A percentile compares a stretch with the other conserved stretches of the same genome.
These are phyloP conservation scores for Stagonosporopsis chrysanthemi DNA, from an alignment of 2,329 filamentous ascomycete species.

Conservation along the genomic window DNA sequence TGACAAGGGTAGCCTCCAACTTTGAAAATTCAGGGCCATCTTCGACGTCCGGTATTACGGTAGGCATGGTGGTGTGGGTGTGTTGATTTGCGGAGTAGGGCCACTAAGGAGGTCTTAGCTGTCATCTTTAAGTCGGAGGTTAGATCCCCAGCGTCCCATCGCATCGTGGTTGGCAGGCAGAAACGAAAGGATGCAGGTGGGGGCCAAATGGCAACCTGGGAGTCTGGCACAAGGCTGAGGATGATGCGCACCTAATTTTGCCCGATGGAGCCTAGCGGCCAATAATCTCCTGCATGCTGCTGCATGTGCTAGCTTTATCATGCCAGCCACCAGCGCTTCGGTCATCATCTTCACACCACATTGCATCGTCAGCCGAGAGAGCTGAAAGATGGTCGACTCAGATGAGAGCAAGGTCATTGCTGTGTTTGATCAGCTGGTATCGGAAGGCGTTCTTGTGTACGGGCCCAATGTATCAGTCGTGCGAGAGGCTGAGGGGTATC, in stretches of 20 bases:
- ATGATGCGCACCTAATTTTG: background rate
- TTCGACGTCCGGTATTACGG: background rate
- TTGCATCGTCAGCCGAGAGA: background rate
- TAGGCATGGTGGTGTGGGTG: background rate
- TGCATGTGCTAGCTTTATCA: background rate
- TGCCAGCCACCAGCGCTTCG: constrained; percentile 10
- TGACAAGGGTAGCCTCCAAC: background rate
- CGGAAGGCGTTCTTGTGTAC: constrained; percentile 35
- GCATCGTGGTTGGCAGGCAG: background rate
- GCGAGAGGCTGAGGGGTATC: constrained; percentile 31
- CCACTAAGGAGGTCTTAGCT: background rate
- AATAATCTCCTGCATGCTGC: background rate
- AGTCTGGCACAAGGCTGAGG: background rate
- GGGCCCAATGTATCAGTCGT: constrained; percentile 32
- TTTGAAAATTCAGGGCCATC: constrained; percentile 5
- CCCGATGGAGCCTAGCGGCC: background rate
- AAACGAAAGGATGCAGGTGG: constrained; percentile 1
- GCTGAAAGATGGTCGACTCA: constrained; percentile 17
- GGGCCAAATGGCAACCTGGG: background rate
- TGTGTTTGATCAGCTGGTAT: constrained; percentile 37
- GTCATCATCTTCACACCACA: background rate
- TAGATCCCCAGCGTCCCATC: too few species aligned
- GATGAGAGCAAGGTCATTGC: constrained; percentile 24
- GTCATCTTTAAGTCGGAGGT: background rate
- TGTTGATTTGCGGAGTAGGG: background rate